These are phyloP conservation scores for Meira miltonrushii DNA, from an alignment of 1,284 basidiomycete species.

Conservation along the genomic window DNA sequence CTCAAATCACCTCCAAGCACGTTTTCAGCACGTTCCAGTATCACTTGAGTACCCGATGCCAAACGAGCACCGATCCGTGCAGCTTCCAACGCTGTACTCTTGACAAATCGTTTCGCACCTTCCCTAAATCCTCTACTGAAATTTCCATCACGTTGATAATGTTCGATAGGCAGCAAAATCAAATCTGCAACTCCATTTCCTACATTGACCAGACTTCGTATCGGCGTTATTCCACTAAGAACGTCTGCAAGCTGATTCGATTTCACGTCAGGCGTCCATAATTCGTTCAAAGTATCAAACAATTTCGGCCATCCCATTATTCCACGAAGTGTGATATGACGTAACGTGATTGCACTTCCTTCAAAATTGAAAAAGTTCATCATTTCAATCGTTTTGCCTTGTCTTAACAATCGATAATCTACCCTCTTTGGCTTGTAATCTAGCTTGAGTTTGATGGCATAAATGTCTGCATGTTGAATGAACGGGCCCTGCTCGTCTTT, in stretches of 20 bases:
- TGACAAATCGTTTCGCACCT: slow-evolving; percentile 84
- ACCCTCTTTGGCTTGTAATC: slow-evolving; percentile 98
- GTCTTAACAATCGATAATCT: slow-evolving; percentile 72
- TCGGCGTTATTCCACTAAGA: slow-evolving; percentile 91
- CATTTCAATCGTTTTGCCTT: slow-evolving; percentile 87
- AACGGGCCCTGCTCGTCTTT: neutral
- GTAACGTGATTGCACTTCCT: slow-evolving; percentile 91
- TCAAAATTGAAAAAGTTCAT: slow-evolving; percentile 99
- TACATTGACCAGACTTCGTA: slow-evolving; percentile 82
- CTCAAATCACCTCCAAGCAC: slow-evolving; percentile 66
- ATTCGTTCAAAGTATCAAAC: slow-evolving; percentile 83
- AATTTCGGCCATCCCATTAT: slow-evolving; percentile 82
- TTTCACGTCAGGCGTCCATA: slow-evolving; percentile 99
- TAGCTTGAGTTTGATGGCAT: slow-evolving; percentile 76
- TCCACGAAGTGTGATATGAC: slow-evolving; percentile 84
- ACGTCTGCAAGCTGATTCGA: slow-evolving; percentile 95
- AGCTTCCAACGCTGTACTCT: slow-evolving; percentile 87
- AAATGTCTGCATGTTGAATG: slow-evolving; percentile 71
- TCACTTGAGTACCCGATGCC: slow-evolving; percentile 94
- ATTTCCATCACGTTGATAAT: slow-evolving; percentile 94
- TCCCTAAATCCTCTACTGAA: slow-evolving; percentile 87
- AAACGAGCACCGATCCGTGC: slow-evolving; percentile 89
- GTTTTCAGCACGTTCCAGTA: slow-evolving; percentile 89
- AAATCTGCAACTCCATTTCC: slow-evolving; percentile 93
- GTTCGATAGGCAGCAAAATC: slow-evolving; percentile 88